Base-by-base conservation (phyloP, 2,329 filamentous ascomycete genomes). In the Boeremia lycopersici region DNA sequence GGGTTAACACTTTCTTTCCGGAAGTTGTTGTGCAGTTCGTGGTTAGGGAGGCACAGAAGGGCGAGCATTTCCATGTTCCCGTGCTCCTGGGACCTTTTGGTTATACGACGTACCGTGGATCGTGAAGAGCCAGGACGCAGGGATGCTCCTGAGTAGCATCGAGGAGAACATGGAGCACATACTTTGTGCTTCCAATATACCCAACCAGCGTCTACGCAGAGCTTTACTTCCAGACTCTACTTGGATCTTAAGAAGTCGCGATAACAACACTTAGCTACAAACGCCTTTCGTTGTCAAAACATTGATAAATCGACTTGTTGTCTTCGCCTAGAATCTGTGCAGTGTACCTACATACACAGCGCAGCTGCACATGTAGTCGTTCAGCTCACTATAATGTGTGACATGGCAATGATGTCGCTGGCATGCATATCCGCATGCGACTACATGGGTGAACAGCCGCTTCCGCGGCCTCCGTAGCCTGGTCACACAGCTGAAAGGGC, bases 91-190 rank as follows among this genome's bases (percentile, higher is more conserved):
- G 88, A 60, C 90, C 90, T 28, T 93, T 87, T 77, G 89, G 88
- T 71, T 95, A 91, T 77, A 89, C 88, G 35, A 93, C 90, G 9
- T 95, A 95, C 76, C 80, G 90, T 42, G 90, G 90, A 38, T 68
- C 63, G 50, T 71, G 59, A 59, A 9, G 7, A 9, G 17, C 26
- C 28, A 17, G 38, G 13, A 28, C 6, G 29, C 19, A 23, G 19
- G 19, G 19, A 23, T 23, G 36, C 13, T 26, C 12, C 11, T 3
- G 9, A 40, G 19, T 3, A 34, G 30, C 30, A 31, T 31, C n/a
- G 30, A 23, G 5, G 19, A 23, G 19, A 23, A 23, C 19, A 23
- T 23, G 19, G 19, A 5, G 19, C 19, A 23, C 19, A 23, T 23
- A 23, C 19, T 2, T 23, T 23, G 19, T 23, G 5, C 19, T 5